These are phyloP conservation scores for Trametes villosa DNA, from an alignment of 768 basidiomycete genomes.

Conservation along the genomic window DNA sequence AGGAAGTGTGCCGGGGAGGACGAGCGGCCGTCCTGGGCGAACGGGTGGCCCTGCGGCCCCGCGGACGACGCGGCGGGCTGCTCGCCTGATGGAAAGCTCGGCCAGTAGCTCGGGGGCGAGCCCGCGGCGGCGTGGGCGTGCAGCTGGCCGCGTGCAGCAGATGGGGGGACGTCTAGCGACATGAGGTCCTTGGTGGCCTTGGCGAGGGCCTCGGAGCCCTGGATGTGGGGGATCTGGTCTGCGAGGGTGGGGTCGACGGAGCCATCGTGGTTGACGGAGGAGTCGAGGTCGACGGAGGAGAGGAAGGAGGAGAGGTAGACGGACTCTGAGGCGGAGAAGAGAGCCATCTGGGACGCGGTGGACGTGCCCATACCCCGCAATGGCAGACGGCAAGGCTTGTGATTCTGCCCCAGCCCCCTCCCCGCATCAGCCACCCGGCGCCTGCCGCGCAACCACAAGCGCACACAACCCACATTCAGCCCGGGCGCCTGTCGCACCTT, in stretches of 20 bases:
- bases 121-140: conserved; percentile 20
- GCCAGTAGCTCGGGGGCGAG: conserved; percentile 25
- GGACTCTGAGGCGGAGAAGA: conserved; percentile 69
- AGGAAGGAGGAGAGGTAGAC: conserved; percentile 73
- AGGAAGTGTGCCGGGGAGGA: conserved; percentile 18
- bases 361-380: background rate
- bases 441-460: conserved; percentile 3
- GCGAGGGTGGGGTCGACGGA: conserved; percentile 41
- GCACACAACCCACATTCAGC: no score
- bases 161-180: conserved; percentile 52
- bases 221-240: conserved; percentile 54
- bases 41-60: background rate
- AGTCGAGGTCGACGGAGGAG: conserved; percentile 51
- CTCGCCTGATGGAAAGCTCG: conserved; percentile 15
- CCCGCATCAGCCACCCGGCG: conserved; percentile 12
- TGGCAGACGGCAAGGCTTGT: conserved; percentile 16
- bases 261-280: conserved; percentile 41
- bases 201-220: conserved; percentile 65
- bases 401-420: conserved; percentile 15
- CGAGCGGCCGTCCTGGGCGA: conserved; percentile 6
- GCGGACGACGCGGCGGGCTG: conserved; percentile 2
- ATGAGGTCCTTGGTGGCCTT: conserved; percentile 87
- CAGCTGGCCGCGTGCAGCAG: conserved; percentile 13
- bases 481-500: background rate
- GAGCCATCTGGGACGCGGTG: conserved; percentile 47